phyloP scores from a whole-genome alignment of 345 rosid genomes.

The Salix koriyanagi region DNA sequence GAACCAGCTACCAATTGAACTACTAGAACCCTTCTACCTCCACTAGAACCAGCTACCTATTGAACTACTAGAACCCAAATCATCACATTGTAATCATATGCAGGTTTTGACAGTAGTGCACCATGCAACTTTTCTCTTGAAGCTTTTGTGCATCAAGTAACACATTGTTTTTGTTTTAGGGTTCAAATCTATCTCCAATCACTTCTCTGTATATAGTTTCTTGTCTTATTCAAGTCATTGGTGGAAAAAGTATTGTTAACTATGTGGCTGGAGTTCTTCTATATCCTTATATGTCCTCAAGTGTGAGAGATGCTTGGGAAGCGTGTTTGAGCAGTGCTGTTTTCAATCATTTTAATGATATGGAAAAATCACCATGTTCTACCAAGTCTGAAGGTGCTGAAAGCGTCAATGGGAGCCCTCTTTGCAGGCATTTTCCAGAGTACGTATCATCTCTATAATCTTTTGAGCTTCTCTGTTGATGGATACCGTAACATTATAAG shows the following conservation, averaged over 20 bases:
- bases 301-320: slow-evolving; percentile 19
- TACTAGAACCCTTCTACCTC: neutral
- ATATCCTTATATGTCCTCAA: slow-evolving; percentile 34
- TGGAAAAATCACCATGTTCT: slow-evolving; percentile 24
- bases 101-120: neutral
- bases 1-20: neutral
- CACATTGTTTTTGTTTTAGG: slow-evolving; percentile 33
- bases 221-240: slow-evolving; percentile 58
- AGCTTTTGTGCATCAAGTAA: neutral
- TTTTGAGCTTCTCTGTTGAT: slow-evolving; percentile 10
- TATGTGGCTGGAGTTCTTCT: slow-evolving; percentile 39
- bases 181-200: slow-evolving; percentile 35
- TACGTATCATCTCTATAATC: slow-evolving; percentile 9
- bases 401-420: slow-evolving; percentile 20
- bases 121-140: neutral
- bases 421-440: slow-evolving; percentile 11
- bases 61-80: neutral
- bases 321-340: slow-evolving; percentile 23
- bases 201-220: slow-evolving; percentile 55
- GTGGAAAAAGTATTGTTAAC: slow-evolving; percentile 41
- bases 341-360: slow-evolving; percentile 18
- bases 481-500: neutral
- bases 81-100: neutral
- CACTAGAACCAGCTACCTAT: neutral
- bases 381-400: slow-evolving; percentile 28